Conservation (phyloP, 495 filamentous ascomycete genomes). For the Stereocaulon alpinum region DNA sequence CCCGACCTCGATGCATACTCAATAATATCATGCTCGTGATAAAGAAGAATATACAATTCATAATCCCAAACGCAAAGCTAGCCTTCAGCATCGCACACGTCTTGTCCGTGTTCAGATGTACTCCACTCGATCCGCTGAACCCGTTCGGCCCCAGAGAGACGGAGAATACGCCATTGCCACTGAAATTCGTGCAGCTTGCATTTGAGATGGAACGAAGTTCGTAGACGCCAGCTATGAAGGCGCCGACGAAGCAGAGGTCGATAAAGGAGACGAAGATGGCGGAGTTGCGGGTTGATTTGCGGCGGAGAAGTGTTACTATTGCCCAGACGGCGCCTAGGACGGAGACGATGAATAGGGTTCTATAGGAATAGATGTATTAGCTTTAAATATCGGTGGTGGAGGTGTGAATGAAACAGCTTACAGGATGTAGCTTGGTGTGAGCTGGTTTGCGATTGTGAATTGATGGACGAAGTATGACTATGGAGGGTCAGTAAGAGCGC, state of each 20-base stretch:
- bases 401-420: not conserved
- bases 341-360: slow-evolving; percentile 78
- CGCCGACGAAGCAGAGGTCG: slow-evolving; percentile 75
- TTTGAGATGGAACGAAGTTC: slow-evolving; percentile 58
- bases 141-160: slow-evolving; percentile 54
- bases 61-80: slow-evolving; percentile 74
- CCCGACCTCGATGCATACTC: slow-evolving; percentile 40
- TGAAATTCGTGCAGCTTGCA: slow-evolving; percentile 54
- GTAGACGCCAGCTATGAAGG: slow-evolving; percentile 76
- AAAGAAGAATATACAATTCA: slow-evolving; percentile 76
- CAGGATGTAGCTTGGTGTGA: slow-evolving; percentile 73
- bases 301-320: slow-evolving; percentile 69
- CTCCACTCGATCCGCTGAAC: slow-evolving; percentile 31
- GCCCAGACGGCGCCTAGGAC: slow-evolving; percentile 72
- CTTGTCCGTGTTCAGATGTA: slow-evolving; percentile 51
- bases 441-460: slow-evolving; percentile 54
- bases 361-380: not conserved
- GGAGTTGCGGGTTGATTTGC: slow-evolving; percentile 59
- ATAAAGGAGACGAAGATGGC: slow-evolving; percentile 67
- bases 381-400: not conserved
- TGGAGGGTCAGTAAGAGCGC: not conserved
- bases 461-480: slow-evolving; percentile 69
- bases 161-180: slow-evolving; percentile 34
- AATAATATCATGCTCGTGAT: slow-evolving; percentile 56
- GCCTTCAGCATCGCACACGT: slow-evolving; percentile 84